These are phyloP conservation scores for Salix caprea DNA, from an alignment of 345 rosid genomes.

Conservation along the genomic window DNA sequence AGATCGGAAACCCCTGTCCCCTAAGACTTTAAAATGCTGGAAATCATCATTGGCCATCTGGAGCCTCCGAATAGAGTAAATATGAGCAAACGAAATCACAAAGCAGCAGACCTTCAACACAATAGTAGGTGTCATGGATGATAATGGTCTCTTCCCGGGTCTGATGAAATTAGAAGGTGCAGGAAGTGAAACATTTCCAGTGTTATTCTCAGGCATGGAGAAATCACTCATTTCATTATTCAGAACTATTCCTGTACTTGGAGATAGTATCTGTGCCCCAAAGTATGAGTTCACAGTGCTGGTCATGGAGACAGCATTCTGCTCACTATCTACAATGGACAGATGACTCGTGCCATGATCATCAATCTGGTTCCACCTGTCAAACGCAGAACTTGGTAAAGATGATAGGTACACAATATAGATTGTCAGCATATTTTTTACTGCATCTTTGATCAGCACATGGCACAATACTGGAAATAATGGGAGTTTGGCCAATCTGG, in stretches of 20 bases:
- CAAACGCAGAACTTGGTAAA: not conserved
- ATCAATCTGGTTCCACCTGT: constrained; percentile 48
- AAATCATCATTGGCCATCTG: too few species aligned
- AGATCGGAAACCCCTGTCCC: too few species aligned
- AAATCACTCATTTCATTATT: constrained; percentile 77
- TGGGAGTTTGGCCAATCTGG: too few species aligned
- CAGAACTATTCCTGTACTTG: constrained; percentile 52
- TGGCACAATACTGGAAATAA: too few species aligned
- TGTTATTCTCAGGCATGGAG: constrained; percentile 24
- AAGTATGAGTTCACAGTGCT: constrained; percentile 52
- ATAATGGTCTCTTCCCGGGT: constrained; percentile 60
- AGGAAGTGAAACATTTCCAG: constrained; percentile 27
- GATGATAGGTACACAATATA: too few species aligned
- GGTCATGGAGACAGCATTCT: constrained; percentile 61
- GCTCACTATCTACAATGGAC: constrained; percentile 43
- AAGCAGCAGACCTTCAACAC: constrained; percentile 38
- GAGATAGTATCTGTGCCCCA: constrained; percentile 46
- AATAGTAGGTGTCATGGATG: constrained; percentile 62
- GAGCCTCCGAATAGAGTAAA: too few species aligned
- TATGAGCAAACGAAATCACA: not conserved
- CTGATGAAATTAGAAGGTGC: constrained; percentile 51
- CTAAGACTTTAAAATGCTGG: too few species aligned
- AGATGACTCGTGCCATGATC: constrained; percentile 70
- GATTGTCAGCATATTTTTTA: too few species aligned
- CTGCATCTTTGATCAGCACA: too few species aligned